Percentiles rank a stretch among this genome's conserved stretches.
phyloP scores from a whole-genome alignment of 306 rosid species.

The Gleditsia sinensis region DNA sequence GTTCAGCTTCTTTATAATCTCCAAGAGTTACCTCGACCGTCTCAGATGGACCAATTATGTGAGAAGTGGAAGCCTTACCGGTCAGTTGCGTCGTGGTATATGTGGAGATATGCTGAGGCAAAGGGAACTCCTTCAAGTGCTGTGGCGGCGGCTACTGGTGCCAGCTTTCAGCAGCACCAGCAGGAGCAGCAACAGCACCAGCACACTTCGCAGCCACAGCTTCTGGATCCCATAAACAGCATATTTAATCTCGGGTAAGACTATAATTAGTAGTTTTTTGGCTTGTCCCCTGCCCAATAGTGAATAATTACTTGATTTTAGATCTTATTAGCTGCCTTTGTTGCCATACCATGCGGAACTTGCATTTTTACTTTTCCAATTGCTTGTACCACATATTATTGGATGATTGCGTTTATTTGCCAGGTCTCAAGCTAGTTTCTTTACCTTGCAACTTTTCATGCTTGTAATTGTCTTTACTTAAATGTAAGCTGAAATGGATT shows the following conservation, averaged over 20 bases:
- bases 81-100: constrained; percentile 82
- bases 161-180: constrained; percentile 57
- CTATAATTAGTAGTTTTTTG: neutral
- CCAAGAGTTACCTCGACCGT: constrained; percentile 85
- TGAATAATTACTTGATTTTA: no score
- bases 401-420: no score
- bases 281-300: no score
- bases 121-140: constrained; percentile 87
- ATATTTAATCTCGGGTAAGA: constrained; percentile 82
- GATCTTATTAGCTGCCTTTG: no score
- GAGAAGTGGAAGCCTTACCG: constrained; percentile 94
- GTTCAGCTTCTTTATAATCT: constrained; percentile 81
- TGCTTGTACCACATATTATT: no score
- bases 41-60: constrained; percentile 89
- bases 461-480: no score
- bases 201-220: constrained; percentile 68
- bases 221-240: constrained; percentile 82
- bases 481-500: no score
- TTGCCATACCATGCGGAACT: no score
- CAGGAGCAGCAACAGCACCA: constrained; percentile 29
- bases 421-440: no score
- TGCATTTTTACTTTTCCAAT: no score
- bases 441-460: no score
- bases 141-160: constrained; percentile 70
- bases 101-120: constrained; percentile 88